Evolutionary conservation across 2,329 filamentous ascomycete genomes (phyloP), one percentile per base, ranked within the genome.

Genomic region (Arthrinium phaeospermum): DNA sequence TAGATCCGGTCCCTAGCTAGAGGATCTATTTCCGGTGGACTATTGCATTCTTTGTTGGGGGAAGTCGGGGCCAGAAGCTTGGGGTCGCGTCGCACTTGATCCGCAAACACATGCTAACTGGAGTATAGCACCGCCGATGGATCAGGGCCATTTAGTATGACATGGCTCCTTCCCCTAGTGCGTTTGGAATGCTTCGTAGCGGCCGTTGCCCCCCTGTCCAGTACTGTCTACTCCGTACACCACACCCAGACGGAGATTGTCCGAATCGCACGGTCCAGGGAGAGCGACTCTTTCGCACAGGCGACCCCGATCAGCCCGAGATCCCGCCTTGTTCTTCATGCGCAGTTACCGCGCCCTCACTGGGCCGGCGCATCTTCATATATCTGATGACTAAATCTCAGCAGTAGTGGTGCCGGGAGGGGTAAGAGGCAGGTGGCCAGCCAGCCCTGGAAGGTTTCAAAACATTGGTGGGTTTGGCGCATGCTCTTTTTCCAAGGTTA

Each of bases 151-250:
- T 8, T n/a, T 64, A 41, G 57, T 64, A 41, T 64, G 57, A 41
- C 57, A 64, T 64, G 57, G 57, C 57, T 30, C 57, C 57, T 41
- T 64, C 34, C 13, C 57, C 34, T 64, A 64, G 57, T 64, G 57
- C 67, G 67, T 46, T 69, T 49, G 47, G 67, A 24, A 69, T 46
- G 19, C 45, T 30, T 69, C 45, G 67, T 69, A 69, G 67, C 67
- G 67, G 67, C 67, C 67, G 67, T 27, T 47, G 14, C 41, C 46
- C 46, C 49, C 34, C 45, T 69, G 45, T 41, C 37, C 37, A 41
- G 37, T 41, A 41, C 37, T 10, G 37, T 34, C 27, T 34, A n/a
- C n/a, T n/a, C n/a, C n/a, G n/a, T n/a, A 34, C 67, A 47, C 67
- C 27, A 69, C 67, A 34, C 19, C 45, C 37, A 14, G 24, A 46